Conservation (phyloP, 2,329 filamentous ascomycete species). For the Metarhizium robertsii region DNA sequence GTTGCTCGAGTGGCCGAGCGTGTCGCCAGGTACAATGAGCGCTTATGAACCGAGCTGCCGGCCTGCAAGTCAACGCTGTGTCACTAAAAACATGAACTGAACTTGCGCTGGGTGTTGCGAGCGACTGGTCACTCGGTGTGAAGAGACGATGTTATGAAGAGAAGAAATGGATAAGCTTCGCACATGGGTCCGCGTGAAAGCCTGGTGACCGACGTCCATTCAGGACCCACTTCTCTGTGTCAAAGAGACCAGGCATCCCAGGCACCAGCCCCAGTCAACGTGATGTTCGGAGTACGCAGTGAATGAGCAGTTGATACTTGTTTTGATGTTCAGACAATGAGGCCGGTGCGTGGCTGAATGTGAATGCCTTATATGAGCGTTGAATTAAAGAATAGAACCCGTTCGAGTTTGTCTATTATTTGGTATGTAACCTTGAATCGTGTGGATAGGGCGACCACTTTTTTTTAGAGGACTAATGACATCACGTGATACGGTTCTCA, state of each 20-base stretch:
- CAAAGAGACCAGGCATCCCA: background rate
- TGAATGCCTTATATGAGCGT: no score
- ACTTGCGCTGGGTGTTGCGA: background rate
- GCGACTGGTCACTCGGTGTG: background rate
- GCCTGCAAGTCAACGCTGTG: background rate
- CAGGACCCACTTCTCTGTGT: conserved; percentile 1
- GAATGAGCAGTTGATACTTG: no score
- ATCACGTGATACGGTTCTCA: conserved; percentile 19
- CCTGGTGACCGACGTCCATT: conserved; percentile 10
- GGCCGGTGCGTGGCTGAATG: background rate
- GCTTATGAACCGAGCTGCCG: background rate
- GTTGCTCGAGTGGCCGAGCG: background rate
- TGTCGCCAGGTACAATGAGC: background rate
- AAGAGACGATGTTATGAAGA: background rate
- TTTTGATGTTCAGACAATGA: background rate
- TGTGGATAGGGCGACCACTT: no score
- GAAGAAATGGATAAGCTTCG: background rate
- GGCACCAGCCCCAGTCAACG: background rate
- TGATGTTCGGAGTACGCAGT: no score
- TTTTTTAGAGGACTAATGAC: background rate
- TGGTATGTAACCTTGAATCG: no score
- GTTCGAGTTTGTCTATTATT: no score
- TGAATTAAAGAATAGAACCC: no score
- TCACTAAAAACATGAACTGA: no score
- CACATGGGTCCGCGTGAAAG: background rate